Conservation (phyloP, 441 rosid genomes). For the Gossypium aridum region DNA sequence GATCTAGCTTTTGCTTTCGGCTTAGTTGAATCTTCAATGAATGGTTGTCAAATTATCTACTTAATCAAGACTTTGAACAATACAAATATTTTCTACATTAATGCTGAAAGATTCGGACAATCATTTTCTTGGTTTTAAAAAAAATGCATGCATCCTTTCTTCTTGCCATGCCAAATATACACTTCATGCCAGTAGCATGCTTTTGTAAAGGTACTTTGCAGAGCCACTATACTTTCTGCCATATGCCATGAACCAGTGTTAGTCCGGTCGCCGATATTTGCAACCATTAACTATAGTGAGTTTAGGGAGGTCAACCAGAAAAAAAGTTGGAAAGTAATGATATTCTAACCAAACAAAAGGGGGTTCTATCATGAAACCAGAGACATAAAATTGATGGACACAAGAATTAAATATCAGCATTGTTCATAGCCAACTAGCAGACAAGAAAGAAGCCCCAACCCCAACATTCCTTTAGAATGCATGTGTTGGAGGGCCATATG, state of each 20-base stretch:
- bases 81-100: neutral
- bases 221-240: constrained; percentile 11
- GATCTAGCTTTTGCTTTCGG: constrained; percentile 27
- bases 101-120: neutral
- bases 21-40: constrained; percentile 10
- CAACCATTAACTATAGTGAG: neutral
- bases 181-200: neutral
- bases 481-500: constrained; percentile 14
- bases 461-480: constrained; percentile 13
- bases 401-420: constrained; percentile 9
- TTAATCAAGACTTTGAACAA: constrained; percentile 10
- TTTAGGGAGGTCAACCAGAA: constrained; percentile 4
- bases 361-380: neutral
- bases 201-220: constrained; percentile 15
- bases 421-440: neutral
- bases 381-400: neutral
- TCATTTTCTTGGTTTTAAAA: neutral
- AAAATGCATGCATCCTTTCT: neutral
- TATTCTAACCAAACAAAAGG: neutral
- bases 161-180: neutral
- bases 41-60: constrained; percentile 4
- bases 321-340: neutral
- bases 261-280: too few species aligned
- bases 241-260: constrained; percentile 14
- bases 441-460: neutral